Conservation (phyloP, 2,329 filamentous ascomycete species). For the Dothistroma septosporum region DNA sequence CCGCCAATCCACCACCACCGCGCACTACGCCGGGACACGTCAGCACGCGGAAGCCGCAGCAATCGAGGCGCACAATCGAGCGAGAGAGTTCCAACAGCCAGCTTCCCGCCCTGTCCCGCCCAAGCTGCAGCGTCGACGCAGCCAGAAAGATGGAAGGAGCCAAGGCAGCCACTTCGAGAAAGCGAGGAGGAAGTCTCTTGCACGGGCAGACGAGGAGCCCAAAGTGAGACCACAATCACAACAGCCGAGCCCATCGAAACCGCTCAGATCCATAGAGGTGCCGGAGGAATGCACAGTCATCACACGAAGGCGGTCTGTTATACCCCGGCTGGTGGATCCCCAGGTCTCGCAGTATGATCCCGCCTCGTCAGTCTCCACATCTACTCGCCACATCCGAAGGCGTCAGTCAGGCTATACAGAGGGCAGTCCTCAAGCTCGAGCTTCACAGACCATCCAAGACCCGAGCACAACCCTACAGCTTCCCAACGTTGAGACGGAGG, state of each 20-base stretch:
- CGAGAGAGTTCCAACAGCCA: conserved; percentile 41
- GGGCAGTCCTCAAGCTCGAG: conserved; percentile 26
- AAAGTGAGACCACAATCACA: conserved; percentile 3
- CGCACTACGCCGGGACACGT: conserved; percentile 46
- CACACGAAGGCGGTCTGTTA: conserved; percentile 23
- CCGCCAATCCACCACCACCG: conserved; percentile 19
- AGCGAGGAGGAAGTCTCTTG: conserved; percentile 20
- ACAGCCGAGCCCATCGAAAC: conserved; percentile 4
- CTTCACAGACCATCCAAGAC: conserved; percentile 11
- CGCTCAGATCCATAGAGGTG: conserved; percentile 12
- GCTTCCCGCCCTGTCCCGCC: conserved; percentile 10
- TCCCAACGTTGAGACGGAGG: conserved; percentile 5
- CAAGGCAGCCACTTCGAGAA: conserved; percentile 36
- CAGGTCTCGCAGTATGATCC: conserved; percentile 1
- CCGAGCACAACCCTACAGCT: conserved; percentile 17
- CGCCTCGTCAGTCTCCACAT: conserved; percentile 4
- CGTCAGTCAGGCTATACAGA: conserved; percentile 22
- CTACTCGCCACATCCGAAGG: conserved; percentile 14
- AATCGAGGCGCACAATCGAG: conserved; percentile 55
- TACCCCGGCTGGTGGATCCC: conserved; percentile 12
- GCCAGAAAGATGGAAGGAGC: conserved; percentile 25
- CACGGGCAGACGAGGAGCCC: conserved; percentile 8
- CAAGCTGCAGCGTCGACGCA: conserved; percentile 22
- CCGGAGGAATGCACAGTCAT: conserved; percentile 13
- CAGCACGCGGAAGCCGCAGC: conserved; percentile 62